These are phyloP conservation scores for Cytospora schulzeri DNA, from an alignment of 2,329 filamentous ascomycete species.

Conservation along the genomic window DNA sequence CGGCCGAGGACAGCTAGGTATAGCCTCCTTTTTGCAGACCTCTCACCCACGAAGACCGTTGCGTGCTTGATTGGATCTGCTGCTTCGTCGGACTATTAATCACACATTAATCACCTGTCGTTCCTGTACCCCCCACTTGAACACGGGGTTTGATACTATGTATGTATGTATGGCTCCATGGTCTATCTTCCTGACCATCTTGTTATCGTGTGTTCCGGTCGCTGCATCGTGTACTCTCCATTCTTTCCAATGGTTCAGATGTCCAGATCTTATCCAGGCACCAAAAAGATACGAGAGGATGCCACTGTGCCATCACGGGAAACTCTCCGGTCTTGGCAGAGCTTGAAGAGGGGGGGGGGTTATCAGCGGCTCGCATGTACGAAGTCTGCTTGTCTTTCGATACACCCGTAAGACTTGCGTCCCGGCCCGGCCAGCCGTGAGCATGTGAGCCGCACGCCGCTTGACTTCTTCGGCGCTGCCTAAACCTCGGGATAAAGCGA, in stretches of 20 bases:
- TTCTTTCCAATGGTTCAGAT: not conserved
- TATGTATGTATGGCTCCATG: not conserved
- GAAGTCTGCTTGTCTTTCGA: not conserved
- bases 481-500: conserved; percentile 24
- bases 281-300: not conserved
- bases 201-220: not conserved
- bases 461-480: conserved; percentile 17
- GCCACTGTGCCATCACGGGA: not conserved
- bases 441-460: conserved; percentile 13
- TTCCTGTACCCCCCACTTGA: not conserved
- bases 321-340: conserved; percentile 11
- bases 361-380: not conserved
- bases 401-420: conserved; percentile 2
- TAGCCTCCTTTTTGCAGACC: conserved; percentile 27
- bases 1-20: conserved; percentile 49
- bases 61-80: conserved; percentile 9
- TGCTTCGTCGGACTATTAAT: not conserved
- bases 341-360: not conserved
- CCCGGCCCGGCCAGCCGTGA: conserved; percentile 25
- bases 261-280: not conserved
- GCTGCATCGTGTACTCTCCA: not conserved
- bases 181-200: not conserved
- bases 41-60: not conserved
- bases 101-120: not conserved
- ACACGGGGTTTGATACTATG: conserved; percentile 19